A percentile compares a stretch with the other conserved stretches of the same genome.
Conservation (phyloP, 768 basidiomycete genomes). For the Hemileccinum rubropunctum region DNA sequence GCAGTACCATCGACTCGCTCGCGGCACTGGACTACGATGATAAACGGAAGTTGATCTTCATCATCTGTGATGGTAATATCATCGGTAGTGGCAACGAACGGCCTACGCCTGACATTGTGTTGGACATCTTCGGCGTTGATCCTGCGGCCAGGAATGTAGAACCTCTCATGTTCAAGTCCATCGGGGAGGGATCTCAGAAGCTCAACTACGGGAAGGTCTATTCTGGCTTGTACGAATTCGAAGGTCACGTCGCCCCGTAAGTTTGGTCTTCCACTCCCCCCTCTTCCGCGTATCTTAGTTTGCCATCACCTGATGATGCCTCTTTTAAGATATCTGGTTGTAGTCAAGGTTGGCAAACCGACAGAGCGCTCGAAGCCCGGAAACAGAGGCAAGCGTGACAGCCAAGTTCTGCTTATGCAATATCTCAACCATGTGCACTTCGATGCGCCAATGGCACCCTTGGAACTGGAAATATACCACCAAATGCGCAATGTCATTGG, state of each 20-base stretch:
- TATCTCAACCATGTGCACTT: constrained; percentile 71
- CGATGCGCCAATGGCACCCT: constrained; percentile 60
- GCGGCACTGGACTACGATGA: constrained; percentile 66
- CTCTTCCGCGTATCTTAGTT: background rate
- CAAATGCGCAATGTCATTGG: constrained; percentile 75
- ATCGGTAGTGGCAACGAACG: constrained; percentile 68
- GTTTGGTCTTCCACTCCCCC: constrained; percentile 17
- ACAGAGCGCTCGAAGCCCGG: constrained; percentile 64
- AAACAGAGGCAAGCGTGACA: constrained; percentile 68
- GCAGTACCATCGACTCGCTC: constrained; percentile 66
- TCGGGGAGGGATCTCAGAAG: constrained; percentile 64
- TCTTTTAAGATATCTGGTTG: constrained; percentile 52
- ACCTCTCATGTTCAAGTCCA: constrained; percentile 64
- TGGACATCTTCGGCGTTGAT: constrained; percentile 67
- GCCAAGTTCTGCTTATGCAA: constrained; percentile 63
- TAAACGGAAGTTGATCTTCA: constrained; percentile 64
- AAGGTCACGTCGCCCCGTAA: constrained; percentile 67
- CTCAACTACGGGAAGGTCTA: constrained; percentile 72
- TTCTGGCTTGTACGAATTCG: constrained; percentile 68
- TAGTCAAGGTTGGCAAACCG: constrained; percentile 67
- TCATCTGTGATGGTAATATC: constrained; percentile 72
- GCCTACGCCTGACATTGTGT: constrained; percentile 62
- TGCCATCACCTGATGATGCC: background rate
- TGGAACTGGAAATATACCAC: constrained; percentile 70
- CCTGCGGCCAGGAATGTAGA: constrained; percentile 60